Base-by-base conservation (phyloP, 2,329 filamentous ascomycete genomes). In the Lasiodiplodia hormozganensis region DNA sequence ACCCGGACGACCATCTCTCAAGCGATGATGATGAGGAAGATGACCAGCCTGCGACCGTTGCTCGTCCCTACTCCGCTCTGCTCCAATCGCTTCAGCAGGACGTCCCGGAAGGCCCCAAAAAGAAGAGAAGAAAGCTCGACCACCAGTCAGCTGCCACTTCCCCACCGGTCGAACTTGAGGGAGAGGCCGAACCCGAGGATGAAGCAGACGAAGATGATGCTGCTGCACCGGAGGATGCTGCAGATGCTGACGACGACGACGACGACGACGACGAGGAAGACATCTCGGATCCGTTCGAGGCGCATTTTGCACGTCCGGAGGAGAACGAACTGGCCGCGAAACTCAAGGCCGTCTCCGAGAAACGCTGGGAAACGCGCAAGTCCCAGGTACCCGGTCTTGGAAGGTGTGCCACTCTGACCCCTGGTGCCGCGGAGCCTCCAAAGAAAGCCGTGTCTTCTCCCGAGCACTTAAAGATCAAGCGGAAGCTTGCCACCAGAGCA, bases 241-340 rank as follows among this genome's bases (percentile, higher is more conserved):
- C 77, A 10, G 73, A 83, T 23, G 81, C 83, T 12, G 85, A 87
- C 25, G 77, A 83, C 12, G 85, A 87, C 25, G 77, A 76, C 28
- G 85, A 87, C 25, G 77, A 83, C 12, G 85, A 87, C 25, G 77
- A 76, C 28, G 82, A 81, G 1, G 80, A 80, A 57, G 79, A 82
- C 62, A 75, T 67, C 6, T 81, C 80, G 5, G 92, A 97, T 77
- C 91, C 93, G 0, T 97, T 96, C 75, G 91, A 96, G 71, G 81
- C 83, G 8, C 95, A 97, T 79, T 97, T 96, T 76, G 87, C 88
- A 40, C 85, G 85, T 52, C 88, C 89, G 0, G 86, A 94, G 56
- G 87, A 91, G 60, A 83, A 85, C 6, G 79, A 86, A 52, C 80
- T 93, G 8, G 81, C 85, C 1, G 80, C 82, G 72, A 86, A 80